These are phyloP conservation scores for Pseudoturritis turrita DNA, from an alignment of 345 rosid genomes.

Conservation along the genomic window DNA sequence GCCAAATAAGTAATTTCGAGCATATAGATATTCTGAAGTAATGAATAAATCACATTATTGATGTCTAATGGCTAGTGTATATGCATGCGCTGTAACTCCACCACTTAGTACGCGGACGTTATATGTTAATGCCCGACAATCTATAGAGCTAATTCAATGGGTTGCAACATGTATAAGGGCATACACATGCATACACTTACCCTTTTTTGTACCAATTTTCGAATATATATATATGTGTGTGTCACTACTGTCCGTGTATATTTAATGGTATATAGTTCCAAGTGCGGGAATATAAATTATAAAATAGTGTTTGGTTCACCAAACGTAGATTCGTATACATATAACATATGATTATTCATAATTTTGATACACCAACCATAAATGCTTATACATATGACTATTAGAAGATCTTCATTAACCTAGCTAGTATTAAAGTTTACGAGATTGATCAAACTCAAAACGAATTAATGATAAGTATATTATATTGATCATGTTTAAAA, in stretches of 20 bases:
- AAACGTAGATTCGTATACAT: conserved; percentile 10
- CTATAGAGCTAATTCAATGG: conserved; percentile 13
- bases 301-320: conserved; percentile 26
- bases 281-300: background rate
- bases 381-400: background rate
- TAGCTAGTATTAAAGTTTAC: background rate
- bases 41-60: background rate
- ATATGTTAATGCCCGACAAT: conserved; percentile 24
- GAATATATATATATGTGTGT: background rate
- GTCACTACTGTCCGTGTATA: background rate
- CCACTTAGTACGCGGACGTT: background rate
- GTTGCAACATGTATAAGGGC: conserved; percentile 3
- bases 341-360: background rate
- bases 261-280: background rate
- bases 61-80: background rate
- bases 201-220: conserved; percentile 1
- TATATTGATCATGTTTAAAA: background rate
- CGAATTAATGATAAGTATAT: background rate
- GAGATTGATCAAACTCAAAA: background rate
- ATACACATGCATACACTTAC: conserved; percentile 1
- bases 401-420: background rate
- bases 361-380: conserved; percentile 5
- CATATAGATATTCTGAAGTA: background rate
- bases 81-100: conserved; percentile 26
- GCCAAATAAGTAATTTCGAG: background rate